Percentiles rank a stretch among this genome's conserved stretches.
These are phyloP conservation scores for Basidioascus undulatus DNA, from an alignment of 768 basidiomycete genomes.

Conservation along the genomic window DNA sequence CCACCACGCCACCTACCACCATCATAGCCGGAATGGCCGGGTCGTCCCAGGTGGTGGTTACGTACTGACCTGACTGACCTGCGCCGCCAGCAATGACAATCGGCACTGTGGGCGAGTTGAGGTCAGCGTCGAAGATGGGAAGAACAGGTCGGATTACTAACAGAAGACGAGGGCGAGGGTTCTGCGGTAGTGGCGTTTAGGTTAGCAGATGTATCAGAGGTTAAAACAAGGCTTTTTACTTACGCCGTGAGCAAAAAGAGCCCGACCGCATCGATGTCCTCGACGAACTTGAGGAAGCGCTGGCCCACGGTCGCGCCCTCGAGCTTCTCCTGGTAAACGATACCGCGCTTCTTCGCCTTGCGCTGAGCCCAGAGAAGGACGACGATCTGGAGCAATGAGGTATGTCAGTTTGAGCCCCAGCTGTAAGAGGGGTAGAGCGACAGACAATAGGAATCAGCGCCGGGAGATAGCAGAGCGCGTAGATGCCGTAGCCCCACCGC, in stretches of 20 bases:
- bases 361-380: conserved; percentile 33
- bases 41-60: not conserved
- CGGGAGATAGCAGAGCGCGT: conserved; percentile 35
- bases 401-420: no score
- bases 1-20: conserved; percentile 25
- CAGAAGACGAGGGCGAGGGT: conserved; percentile 29
- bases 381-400: no score
- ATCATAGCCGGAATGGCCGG: conserved; percentile 30
- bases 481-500: conserved; percentile 42
- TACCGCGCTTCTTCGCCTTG: conserved; percentile 23
- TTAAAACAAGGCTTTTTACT: no score
- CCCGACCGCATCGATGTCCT: conserved; percentile 26
- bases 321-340: conserved; percentile 8
- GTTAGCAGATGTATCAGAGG: no score
- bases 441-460: conserved; percentile 29
- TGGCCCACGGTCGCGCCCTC: not conserved
- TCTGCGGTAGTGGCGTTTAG: no score
- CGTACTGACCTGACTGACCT: no score
- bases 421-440: no score
- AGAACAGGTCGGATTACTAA: no score
- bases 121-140: no score
- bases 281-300: not conserved
- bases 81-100: conserved; percentile 27
- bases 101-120: no score
- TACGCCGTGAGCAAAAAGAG: conserved; percentile 28